Conservation (phyloP, 345 rosid genomes). For the Conringia planisiliqua region DNA sequence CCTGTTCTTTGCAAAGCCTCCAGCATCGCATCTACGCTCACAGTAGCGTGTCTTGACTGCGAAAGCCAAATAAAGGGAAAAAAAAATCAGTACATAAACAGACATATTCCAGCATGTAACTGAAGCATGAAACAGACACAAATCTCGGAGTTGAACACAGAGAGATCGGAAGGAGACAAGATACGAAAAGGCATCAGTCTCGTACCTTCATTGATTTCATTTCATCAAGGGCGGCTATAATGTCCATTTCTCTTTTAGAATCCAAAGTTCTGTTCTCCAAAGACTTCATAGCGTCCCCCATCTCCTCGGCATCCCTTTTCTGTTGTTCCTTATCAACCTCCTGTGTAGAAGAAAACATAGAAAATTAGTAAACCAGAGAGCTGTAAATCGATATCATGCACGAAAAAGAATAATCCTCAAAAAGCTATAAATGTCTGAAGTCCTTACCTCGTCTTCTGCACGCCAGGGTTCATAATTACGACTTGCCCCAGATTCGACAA, state of each 20-base stretch:
- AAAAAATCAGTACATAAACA: not conserved
- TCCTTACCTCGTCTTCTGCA: slow-evolving; percentile 71
- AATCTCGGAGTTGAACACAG: not conserved
- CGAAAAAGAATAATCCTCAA: not conserved
- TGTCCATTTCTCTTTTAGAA: slow-evolving; percentile 95
- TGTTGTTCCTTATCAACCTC: slow-evolving; percentile 49
- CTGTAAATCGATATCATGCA: not conserved
- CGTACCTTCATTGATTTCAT: slow-evolving; percentile 84
- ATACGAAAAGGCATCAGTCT: not conserved
- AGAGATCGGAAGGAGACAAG: not conserved
- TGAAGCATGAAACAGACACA: not conserved
- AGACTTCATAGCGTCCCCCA: slow-evolving; percentile 97
- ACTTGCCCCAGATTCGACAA: slow-evolving; percentile 81
- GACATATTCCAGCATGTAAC: not conserved
- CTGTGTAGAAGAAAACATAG: slow-evolving; percentile 25
- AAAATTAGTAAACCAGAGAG: slow-evolving; percentile 8
- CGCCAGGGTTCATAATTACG: slow-evolving; percentile 98
- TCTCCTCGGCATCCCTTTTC: slow-evolving; percentile 78
- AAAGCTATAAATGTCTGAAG: not conserved
- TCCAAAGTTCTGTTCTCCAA: slow-evolving; percentile 86
- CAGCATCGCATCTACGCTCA: slow-evolving; percentile 90
- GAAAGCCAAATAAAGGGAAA: not conserved
- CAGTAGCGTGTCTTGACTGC: slow-evolving; percentile 91
- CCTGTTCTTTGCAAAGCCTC: slow-evolving; percentile 79
- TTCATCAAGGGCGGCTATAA: slow-evolving; percentile 89